These are phyloP conservation scores for Pelomyxa schiedti DNA, from an alignment of 78 protist species.

Conservation along the genomic window DNA sequence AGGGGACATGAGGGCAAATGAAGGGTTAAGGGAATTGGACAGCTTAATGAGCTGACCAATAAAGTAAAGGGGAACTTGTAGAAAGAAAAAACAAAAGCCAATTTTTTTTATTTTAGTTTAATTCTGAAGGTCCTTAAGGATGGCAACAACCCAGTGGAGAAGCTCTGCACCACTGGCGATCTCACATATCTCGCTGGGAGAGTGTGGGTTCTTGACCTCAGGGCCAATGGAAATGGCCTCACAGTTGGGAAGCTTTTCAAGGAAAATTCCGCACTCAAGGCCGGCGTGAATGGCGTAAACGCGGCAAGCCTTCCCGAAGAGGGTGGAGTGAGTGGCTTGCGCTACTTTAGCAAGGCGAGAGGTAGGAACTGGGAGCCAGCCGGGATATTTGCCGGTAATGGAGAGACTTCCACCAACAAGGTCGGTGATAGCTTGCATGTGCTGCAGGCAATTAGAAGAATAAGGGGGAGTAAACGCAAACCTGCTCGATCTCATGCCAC, in stretches of 20 bases:
- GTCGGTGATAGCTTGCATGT: neutral
- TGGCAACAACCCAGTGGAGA: neutral
- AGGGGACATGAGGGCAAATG: too few relatives aligned
- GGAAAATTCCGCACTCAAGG: slow-evolving; percentile 24
- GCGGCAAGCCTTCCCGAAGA: slow-evolving; percentile 5
- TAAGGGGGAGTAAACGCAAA: neutral
- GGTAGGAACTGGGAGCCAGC: neutral
- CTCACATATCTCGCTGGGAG: neutral
- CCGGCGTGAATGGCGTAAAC: slow-evolving; percentile 32
- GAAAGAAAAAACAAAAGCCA: too few relatives aligned
- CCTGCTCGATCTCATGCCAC: neutral
- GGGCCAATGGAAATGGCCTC: slow-evolving; percentile 29
- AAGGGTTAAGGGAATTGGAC: too few relatives aligned
- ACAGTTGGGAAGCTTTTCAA: slow-evolving; percentile 1
- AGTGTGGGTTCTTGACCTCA: slow-evolving; percentile 11
- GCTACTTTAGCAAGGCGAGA: neutral
- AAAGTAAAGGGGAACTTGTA: too few relatives aligned
- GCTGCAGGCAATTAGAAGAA: neutral
- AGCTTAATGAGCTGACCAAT: too few relatives aligned
- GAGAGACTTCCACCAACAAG: neutral
- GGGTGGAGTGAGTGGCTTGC: neutral
- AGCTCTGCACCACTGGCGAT: neutral
- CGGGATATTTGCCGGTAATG: neutral
- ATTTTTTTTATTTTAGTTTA: too few relatives aligned
- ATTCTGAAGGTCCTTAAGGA: too few relatives aligned